A percentile compares a stretch with the other conserved stretches of the same genome.
phyloP scores from a whole-genome alignment of 1,284 basidiomycete genomes.

The Ustilago xerochloae region DNA sequence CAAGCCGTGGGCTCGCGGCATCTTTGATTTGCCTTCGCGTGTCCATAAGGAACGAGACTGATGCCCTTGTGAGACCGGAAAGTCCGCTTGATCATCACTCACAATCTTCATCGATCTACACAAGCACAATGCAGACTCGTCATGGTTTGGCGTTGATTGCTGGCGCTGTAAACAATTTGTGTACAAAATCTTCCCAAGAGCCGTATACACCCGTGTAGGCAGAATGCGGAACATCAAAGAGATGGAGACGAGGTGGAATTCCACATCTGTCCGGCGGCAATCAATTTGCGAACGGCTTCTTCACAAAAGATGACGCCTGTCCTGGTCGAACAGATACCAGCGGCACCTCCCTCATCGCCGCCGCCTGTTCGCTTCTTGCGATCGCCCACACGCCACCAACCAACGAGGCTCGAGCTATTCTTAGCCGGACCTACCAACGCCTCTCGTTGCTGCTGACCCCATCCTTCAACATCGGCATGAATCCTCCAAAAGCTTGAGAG shows the following conservation, averaged over 20 bases:
- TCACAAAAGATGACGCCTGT: conserved; percentile 54
- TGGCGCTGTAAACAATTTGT: not conserved
- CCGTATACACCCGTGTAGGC: no score
- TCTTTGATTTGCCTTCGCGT: not conserved
- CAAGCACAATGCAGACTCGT: not conserved
- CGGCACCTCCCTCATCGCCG: conserved; percentile 48
- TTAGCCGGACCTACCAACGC: conserved; percentile 30
- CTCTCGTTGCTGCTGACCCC: conserved; percentile 46
- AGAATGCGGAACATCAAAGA: not conserved
- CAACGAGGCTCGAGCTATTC: conserved; percentile 42
- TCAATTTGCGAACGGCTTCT: conserved; percentile 53
- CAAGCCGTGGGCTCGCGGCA: conserved; percentile 42
- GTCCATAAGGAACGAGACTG: no score
- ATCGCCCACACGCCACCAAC: conserved; percentile 57
- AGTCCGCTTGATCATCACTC: not conserved
- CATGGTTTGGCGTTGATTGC: not conserved
- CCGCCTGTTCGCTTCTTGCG: conserved; percentile 33
- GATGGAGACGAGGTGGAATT: conserved; percentile 14
- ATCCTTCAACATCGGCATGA: conserved; percentile 48
- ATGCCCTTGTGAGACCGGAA: not conserved
- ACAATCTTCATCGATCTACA: not conserved
- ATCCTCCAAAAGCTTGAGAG: conserved; percentile 58
- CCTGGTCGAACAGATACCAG: conserved; percentile 48
- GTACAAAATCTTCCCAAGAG: no score
- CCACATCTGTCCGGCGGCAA: conserved; percentile 48